A percentile compares a stretch with the other conserved stretches of the same genome.
These are phyloP conservation scores for Hyphopichia khmerensis DNA, from an alignment of 1,139 yeast genomes.

Conservation along the genomic window DNA sequence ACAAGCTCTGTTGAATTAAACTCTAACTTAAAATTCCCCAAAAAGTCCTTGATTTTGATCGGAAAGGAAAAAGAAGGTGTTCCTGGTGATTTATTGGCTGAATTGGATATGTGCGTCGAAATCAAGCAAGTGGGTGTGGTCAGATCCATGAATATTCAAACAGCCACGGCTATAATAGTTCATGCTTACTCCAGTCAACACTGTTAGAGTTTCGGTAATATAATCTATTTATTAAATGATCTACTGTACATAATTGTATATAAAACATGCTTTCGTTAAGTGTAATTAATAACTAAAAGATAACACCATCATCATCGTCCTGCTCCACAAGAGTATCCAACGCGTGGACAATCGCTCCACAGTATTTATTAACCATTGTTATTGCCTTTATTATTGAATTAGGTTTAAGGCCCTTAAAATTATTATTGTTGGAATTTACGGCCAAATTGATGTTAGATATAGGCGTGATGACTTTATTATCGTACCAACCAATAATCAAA, in stretches of 20 bases:
- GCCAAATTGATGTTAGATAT: slow-evolving; percentile 57
- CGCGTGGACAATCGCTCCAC: slow-evolving; percentile 36
- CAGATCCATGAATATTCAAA: slow-evolving; percentile 93
- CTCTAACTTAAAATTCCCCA: slow-evolving; percentile 66
- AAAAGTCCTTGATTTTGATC: slow-evolving; percentile 70
- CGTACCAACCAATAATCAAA: slow-evolving; percentile 65
- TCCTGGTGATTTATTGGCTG: slow-evolving; percentile 81
- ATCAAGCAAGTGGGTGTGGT: slow-evolving; percentile 91
- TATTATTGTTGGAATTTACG: slow-evolving; percentile 36
- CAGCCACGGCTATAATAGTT: slow-evolving; percentile 92
- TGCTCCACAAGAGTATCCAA: slow-evolving; percentile 40
- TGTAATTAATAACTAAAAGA: slow-evolving; percentile 15
- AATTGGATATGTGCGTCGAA: slow-evolving; percentile 83
- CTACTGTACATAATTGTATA: slow-evolving; percentile 4
- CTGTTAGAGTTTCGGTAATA: too few species aligned
- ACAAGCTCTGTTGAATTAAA: slow-evolving; percentile 76
- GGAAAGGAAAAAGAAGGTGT: slow-evolving; percentile 92
- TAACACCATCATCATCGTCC: slow-evolving; percentile 31
- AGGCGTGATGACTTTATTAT: slow-evolving; percentile 65
- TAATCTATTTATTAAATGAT: slow-evolving; percentile 3
- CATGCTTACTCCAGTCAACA: slow-evolving; percentile 88
- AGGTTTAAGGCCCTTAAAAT: slow-evolving; percentile 40
- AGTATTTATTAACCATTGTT: slow-evolving; percentile 32
- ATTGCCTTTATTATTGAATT: slow-evolving; percentile 26
- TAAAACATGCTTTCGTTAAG: neutral